A percentile compares a stretch with the other conserved stretches of the same genome.
phyloP scores from a whole-genome alignment of 805 yeast genomes.

The Myxozyma neotropica region DNA sequence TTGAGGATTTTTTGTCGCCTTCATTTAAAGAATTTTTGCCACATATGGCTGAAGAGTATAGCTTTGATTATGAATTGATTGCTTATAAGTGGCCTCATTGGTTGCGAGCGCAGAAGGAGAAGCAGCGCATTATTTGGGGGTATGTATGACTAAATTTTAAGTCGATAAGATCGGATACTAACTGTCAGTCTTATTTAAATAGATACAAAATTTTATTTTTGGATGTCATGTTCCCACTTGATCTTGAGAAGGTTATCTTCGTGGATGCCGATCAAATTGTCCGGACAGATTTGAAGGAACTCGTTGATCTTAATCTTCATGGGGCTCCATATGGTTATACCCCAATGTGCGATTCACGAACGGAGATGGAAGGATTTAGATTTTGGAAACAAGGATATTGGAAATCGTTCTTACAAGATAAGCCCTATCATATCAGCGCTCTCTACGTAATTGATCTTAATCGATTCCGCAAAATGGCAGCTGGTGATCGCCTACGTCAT shows the following conservation, averaged over 20 bases:
- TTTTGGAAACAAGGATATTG: slow-evolving; percentile 97
- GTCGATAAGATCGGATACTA: too few relatives aligned
- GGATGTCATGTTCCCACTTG: slow-evolving; percentile 84
- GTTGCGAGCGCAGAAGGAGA: slow-evolving; percentile 77
- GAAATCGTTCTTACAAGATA: slow-evolving; percentile 61
- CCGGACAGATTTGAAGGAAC: slow-evolving; percentile 70
- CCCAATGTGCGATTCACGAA: slow-evolving; percentile 82
- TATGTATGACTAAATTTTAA: neutral
- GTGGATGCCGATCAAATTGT: slow-evolving; percentile 86
- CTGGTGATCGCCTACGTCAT: slow-evolving; percentile 79
- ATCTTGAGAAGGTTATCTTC: slow-evolving; percentile 72
- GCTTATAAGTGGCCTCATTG: slow-evolving; percentile 92
- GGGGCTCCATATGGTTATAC: slow-evolving; percentile 87
- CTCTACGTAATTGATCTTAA: slow-evolving; percentile 77
- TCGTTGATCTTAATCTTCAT: slow-evolving; percentile 66
- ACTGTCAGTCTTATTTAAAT: neutral
- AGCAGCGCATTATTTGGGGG: slow-evolving; percentile 83
- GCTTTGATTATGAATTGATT: slow-evolving; percentile 74
- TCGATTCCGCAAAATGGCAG: slow-evolving; percentile 61
- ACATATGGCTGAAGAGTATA: slow-evolving; percentile 55
- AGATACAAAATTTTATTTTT: slow-evolving; percentile 75
- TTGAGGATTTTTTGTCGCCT: slow-evolving; percentile 79
- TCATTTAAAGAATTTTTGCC: slow-evolving; percentile 65
- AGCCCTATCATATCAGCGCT: slow-evolving; percentile 80
- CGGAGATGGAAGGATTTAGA: slow-evolving; percentile 78